phyloP scores from a whole-genome alignment of 129 eudicot species.

The Chrysanthemum seticuspe region DNA sequence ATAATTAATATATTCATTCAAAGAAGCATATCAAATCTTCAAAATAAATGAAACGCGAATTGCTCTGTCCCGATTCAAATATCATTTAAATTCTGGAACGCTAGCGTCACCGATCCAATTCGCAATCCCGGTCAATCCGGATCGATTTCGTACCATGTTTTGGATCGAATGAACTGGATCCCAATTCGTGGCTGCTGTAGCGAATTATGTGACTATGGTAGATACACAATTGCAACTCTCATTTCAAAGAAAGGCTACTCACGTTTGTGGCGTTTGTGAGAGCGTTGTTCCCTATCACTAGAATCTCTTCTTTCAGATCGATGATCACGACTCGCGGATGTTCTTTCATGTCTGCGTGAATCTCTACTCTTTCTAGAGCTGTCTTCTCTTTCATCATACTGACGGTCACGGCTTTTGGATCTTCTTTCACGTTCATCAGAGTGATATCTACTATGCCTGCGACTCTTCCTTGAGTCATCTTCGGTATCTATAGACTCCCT shows the following conservation, averaged over 20 bases:
- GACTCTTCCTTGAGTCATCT: slow-evolving; percentile 35
- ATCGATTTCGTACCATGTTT: no score
- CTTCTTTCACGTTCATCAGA: slow-evolving; percentile 38
- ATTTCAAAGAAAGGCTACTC: slow-evolving; percentile 34
- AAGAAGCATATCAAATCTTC: no score
- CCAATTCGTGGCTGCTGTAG: no score
- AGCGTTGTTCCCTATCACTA: slow-evolving; percentile 39
- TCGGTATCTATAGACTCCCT: slow-evolving; percentile 42
- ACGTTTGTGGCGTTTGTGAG: slow-evolving; percentile 46
- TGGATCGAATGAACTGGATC: no score
- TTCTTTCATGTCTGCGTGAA: slow-evolving; percentile 46
- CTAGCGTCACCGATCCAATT: no score
- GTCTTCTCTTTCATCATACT: slow-evolving; percentile 34
- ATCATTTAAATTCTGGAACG: no score
- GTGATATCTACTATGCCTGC: slow-evolving; percentile 32
- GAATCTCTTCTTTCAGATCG: slow-evolving; percentile 36
- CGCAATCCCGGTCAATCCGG: no score
- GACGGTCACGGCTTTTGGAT: slow-evolving; percentile 39
- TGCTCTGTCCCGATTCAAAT: no score
- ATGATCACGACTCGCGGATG: slow-evolving; percentile 30
- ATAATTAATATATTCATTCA: no score
- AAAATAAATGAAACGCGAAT: no score
- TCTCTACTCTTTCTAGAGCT: slow-evolving; percentile 37
- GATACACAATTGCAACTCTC: slow-evolving; percentile 17
- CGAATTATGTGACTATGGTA: no score